Percentiles rank a stretch among this genome's conserved stretches.
Evolutionary conservation across 257 asterid genomes (phyloP).

Genomic region (Galeopsis tetrahit): DNA sequence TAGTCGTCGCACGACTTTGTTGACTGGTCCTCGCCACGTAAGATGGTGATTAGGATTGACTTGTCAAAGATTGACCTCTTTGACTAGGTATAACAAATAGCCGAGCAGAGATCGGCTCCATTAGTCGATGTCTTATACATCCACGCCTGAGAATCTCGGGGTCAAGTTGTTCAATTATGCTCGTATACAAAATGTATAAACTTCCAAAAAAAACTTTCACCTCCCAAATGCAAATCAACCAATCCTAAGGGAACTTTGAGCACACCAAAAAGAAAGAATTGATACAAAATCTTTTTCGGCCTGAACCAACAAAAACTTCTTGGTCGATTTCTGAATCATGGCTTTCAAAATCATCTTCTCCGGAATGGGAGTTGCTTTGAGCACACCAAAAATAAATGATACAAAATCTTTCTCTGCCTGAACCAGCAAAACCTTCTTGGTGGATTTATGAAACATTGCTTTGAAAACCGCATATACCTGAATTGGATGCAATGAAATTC

Average conservation of each 20-base stretch:
- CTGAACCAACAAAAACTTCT: constrained; percentile 27
- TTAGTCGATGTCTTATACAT: too few species aligned
- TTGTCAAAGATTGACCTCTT: too few species aligned
- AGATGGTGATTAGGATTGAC: too few species aligned
- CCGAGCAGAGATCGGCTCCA: too few species aligned
- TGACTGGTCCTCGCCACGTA: too few species aligned
- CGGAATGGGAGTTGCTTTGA: not conserved
- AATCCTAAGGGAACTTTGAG: constrained; percentile 19
- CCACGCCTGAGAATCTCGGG: too few species aligned
- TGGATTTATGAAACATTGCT: constrained; percentile 16
- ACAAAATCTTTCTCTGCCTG: constrained; percentile 19
- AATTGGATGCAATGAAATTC: too few species aligned
- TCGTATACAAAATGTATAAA: constrained; percentile 12
- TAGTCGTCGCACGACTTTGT: too few species aligned
- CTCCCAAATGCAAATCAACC: not conserved
- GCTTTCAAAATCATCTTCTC: not conserved
- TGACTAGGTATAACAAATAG: too few species aligned
- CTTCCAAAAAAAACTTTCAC: not conserved
- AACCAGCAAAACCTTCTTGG: constrained; percentile 20
- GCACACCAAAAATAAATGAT: constrained; percentile 13
- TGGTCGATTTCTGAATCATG: constrained; percentile 18
- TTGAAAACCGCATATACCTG: not conserved
- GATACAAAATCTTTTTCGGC: not conserved
- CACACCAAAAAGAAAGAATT: constrained; percentile 27
- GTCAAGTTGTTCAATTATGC: not conserved